These are phyloP conservation scores for Stylosanthes scabra DNA, from an alignment of 331 rosid species.

Conservation along the genomic window DNA sequence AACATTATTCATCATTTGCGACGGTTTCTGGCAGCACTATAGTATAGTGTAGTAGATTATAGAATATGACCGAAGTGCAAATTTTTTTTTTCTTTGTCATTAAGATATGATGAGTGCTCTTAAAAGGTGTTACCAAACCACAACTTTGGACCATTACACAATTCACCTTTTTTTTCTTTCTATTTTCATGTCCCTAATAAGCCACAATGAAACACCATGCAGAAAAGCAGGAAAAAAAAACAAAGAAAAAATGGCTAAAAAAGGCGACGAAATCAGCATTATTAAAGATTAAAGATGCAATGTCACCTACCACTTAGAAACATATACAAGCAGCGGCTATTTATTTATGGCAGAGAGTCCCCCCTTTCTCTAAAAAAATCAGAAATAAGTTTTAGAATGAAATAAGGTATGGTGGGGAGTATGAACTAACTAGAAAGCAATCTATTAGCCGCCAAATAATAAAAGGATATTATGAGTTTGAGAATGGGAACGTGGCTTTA, in stretches of 20 bases:
- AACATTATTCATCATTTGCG: background rate
- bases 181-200: conserved; percentile 20
- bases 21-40: background rate
- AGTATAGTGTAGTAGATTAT: background rate
- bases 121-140: conserved; percentile 31
- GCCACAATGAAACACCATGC: conserved; percentile 12
- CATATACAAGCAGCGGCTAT: background rate
- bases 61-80: background rate
- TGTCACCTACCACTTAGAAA: conserved; percentile 31
- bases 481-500: background rate
- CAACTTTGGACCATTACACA: conserved; percentile 17
- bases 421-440: too few relatives aligned
- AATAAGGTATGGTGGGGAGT: background rate
- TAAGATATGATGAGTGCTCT: conserved; percentile 39
- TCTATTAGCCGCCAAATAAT: background rate
- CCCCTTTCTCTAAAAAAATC: conserved; percentile 13
- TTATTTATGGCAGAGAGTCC: background rate
- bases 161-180: conserved; percentile 15
- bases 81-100: conserved; percentile 10
- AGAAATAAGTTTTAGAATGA: background rate
- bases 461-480: background rate
- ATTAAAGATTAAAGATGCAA: conserved; percentile 40
- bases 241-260: background rate
- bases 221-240: conserved; percentile 3
- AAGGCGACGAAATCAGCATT: background rate